phyloP scores from a whole-genome alignment of 139 green algal genomes.

The Coelastrella sp. region DNA sequence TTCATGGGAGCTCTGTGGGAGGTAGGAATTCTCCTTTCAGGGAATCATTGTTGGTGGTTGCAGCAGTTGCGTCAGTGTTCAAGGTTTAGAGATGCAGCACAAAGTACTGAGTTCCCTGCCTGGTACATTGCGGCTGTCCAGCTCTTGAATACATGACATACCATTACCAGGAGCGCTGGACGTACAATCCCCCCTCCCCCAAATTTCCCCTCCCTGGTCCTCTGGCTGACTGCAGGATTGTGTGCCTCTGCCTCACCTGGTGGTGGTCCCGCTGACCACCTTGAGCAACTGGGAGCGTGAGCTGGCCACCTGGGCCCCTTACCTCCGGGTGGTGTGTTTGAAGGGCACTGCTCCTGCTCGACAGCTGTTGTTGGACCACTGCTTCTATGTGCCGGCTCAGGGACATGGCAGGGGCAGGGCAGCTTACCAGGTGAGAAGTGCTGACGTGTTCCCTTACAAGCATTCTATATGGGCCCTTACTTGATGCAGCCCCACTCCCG shows the following conservation, averaged over 20 bases:
- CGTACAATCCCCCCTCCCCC: not conserved
- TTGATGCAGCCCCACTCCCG: too few species aligned
- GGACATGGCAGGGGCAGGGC: conserved; percentile 5
- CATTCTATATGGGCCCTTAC: not conserved
- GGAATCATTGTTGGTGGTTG: too few species aligned
- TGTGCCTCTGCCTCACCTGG: conserved; percentile 71
- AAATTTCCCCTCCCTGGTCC: too few species aligned
- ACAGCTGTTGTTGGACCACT: conserved; percentile 66
- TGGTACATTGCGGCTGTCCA: too few species aligned
- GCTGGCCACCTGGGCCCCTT: conserved; percentile 81
- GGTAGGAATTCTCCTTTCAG: not conserved
- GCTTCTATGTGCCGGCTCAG: conserved; percentile 54
- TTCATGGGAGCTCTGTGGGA: conserved; percentile 63
- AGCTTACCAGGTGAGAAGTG: not conserved
- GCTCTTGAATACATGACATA: too few species aligned
- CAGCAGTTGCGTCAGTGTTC: too few species aligned
- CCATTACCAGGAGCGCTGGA: too few species aligned
- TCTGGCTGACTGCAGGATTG: conserved; percentile 41
- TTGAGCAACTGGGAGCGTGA: conserved; percentile 88
- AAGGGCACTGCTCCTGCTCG: conserved; percentile 67
- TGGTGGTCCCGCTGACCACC: conserved; percentile 87
- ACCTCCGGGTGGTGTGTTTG: conserved; percentile 76
- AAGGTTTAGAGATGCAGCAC: not conserved
- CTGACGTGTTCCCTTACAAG: not conserved
- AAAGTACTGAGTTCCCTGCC: too few species aligned